phyloP scores from a whole-genome alignment of 2,329 filamentous ascomycete species.

The Teratosphaeria gauchensis region DNA sequence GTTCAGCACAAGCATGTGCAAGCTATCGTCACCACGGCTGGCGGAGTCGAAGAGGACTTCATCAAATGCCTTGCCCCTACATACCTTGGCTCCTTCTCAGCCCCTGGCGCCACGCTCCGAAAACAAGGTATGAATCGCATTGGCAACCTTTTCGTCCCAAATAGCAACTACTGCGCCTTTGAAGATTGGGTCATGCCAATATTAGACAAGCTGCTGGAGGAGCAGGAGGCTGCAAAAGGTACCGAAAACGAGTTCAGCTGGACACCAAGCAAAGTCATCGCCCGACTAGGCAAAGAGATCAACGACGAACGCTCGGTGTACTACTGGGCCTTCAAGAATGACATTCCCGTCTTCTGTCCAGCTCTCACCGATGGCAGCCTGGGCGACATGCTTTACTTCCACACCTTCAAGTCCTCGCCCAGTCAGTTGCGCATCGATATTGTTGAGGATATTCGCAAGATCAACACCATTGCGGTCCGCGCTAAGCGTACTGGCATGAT shows the following conservation, averaged over 20 bases:
- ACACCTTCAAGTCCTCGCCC: constrained; percentile 85
- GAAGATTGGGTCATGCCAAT: constrained; percentile 97
- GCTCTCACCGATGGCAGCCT: constrained; percentile 90
- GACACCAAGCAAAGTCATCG: constrained; percentile 90
- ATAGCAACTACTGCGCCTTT: constrained; percentile 94
- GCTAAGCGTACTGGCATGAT: constrained; percentile 91
- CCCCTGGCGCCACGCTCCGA: constrained; percentile 66
- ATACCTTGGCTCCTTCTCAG: constrained; percentile 79
- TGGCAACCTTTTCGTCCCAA: constrained; percentile 89
- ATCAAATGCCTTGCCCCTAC: constrained; percentile 97
- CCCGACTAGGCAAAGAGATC: constrained; percentile 84
- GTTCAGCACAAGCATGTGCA: constrained; percentile 89
- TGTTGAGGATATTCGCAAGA: constrained; percentile 81
- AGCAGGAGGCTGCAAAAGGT: constrained; percentile 65
- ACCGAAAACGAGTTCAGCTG: constrained; percentile 65
- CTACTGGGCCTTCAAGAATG: constrained; percentile 96
- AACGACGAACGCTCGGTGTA: constrained; percentile 85
- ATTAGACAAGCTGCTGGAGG: constrained; percentile 83
- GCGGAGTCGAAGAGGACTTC: constrained; percentile 92
- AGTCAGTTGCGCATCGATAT: constrained; percentile 77
- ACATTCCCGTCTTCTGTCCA: constrained; percentile 94
- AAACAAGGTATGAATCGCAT: constrained; percentile 87
- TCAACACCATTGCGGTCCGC: constrained; percentile 84
- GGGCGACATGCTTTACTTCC: constrained; percentile 98
- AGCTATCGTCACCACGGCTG: constrained; percentile 88